phyloP scores from a whole-genome alignment of 176 grass and related monocot species.

The Musa schizocarpa region DNA sequence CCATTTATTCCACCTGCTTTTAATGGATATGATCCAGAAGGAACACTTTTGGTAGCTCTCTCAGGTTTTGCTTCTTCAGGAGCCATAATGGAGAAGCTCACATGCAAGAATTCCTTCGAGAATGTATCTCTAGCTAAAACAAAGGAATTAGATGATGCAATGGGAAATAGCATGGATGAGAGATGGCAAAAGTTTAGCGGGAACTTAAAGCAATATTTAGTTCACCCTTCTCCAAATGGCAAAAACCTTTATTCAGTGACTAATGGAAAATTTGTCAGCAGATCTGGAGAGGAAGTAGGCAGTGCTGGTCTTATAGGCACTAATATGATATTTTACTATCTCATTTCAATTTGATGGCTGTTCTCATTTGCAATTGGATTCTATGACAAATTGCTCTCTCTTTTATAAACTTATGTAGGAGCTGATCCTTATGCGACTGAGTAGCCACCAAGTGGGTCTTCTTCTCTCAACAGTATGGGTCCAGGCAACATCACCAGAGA shows the following conservation, averaged over 20 bases:
- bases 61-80: constrained; percentile 63
- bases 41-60: constrained; percentile 50
- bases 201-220: constrained; percentile 23
- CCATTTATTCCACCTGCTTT: constrained; percentile 45
- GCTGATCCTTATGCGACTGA: constrained; percentile 67
- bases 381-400: neutral
- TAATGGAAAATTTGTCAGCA: neutral
- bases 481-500: constrained; percentile 71
- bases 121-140: constrained; percentile 27
- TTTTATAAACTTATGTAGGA: constrained; percentile 38
- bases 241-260: constrained; percentile 37
- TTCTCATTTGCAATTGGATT: neutral
- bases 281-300: constrained; percentile 9
- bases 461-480: constrained; percentile 93
- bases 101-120: constrained; percentile 14
- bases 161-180: constrained; percentile 15
- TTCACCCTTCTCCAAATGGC: constrained; percentile 17
- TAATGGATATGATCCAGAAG: constrained; percentile 37
- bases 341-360: neutral
- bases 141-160: constrained; percentile 27
- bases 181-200: constrained; percentile 23
- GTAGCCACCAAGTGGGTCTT: constrained; percentile 61
- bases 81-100: constrained; percentile 26
- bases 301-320: neutral
- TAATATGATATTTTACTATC: neutral